Evolutionary conservation across 2,329 filamentous ascomycete species (phyloP), one percentile per base, ranked within the genome.

Genomic region (Periconia sp.): DNA sequence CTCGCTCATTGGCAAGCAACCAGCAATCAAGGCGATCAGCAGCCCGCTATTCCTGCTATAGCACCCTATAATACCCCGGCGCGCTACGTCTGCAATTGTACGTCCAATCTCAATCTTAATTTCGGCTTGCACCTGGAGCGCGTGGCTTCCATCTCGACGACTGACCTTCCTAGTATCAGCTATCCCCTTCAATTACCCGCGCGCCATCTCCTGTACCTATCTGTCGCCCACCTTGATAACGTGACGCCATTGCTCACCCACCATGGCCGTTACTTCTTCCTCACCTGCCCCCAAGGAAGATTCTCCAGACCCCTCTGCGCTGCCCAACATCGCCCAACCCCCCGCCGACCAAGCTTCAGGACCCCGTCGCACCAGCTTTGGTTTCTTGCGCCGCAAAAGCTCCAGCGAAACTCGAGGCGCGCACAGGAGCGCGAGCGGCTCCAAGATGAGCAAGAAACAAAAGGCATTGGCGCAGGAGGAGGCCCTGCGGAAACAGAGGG

Each of bases 391-490:
- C 17, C 65, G 72, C 47, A 66, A 68, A 58, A 70, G 66, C 55
- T 72, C 70, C 41, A 58, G 50, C 42, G 70, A 71, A 48, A 59
- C 49, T 23, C 62, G 63, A 50, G 53, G 43, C 47, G 56, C 53
- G 44, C 65, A 57, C 40, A 45, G 33, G 23, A 71, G 67, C 56
- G 49, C 60, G 6, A 72, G 71, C 1, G 63, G 65, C 40, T 55
- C 65, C 67, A 75, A 72, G 60, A 74, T 76, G 73, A 85, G 81
- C 74, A 87, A 85, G 77, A 79, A 79, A 67, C 80, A 85, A 74
- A 82, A 74, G 69, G 75, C 72, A 52, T 77, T 74, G 37, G 70
- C 68, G 56, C 72, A 77, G 56, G 77, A 82, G 64, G 82, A 85
- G 63, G 78, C 80, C 48, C 67, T 81, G 56, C 78, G 81, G 64